These are phyloP conservation scores for Candida sp. DNA, from an alignment of 1,139 yeast genomes.

Conservation along the genomic window DNA sequence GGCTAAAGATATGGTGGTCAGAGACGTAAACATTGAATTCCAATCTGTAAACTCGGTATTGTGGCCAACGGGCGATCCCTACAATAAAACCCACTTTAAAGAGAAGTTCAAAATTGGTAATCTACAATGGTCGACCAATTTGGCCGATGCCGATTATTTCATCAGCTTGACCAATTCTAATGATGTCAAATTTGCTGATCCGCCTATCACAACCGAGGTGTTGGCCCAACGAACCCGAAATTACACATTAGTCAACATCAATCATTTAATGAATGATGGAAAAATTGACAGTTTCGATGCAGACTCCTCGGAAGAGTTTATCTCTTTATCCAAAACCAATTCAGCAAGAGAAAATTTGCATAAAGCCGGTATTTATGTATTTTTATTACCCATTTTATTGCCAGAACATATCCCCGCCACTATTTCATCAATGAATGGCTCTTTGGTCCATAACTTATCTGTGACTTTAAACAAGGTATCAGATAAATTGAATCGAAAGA, in stretches of 20 bases:
- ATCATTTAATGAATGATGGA: slow-evolving; percentile 3
- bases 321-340: background rate
- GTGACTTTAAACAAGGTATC: slow-evolving; percentile 30
- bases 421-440: slow-evolving; percentile 53
- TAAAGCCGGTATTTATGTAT: slow-evolving; percentile 79
- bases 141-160: slow-evolving; percentile 46
- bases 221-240: slow-evolving; percentile 36
- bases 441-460: slow-evolving; percentile 33
- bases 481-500: slow-evolving; percentile 34
- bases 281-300: slow-evolving; percentile 4
- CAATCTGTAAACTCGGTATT: slow-evolving; percentile 32
- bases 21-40: slow-evolving; percentile 30
- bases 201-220: slow-evolving; percentile 25
- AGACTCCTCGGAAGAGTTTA: background rate
- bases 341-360: slow-evolving; percentile 11
- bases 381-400: slow-evolving; percentile 65
- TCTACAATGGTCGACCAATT: slow-evolving; percentile 43
- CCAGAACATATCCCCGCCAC: slow-evolving; percentile 76
- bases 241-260: slow-evolving; percentile 24
- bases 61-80: slow-evolving; percentile 59
- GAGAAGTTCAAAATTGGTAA: slow-evolving; percentile 51
- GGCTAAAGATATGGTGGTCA: slow-evolving; percentile 28
- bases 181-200: slow-evolving; percentile 24
- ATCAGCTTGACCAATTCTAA: slow-evolving; percentile 36
- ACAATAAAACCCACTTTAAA: slow-evolving; percentile 33